These are phyloP conservation scores for Toxoplasma gondii DNA, from an alignment of 169 alveolate genomes.

Conservation along the genomic window DNA sequence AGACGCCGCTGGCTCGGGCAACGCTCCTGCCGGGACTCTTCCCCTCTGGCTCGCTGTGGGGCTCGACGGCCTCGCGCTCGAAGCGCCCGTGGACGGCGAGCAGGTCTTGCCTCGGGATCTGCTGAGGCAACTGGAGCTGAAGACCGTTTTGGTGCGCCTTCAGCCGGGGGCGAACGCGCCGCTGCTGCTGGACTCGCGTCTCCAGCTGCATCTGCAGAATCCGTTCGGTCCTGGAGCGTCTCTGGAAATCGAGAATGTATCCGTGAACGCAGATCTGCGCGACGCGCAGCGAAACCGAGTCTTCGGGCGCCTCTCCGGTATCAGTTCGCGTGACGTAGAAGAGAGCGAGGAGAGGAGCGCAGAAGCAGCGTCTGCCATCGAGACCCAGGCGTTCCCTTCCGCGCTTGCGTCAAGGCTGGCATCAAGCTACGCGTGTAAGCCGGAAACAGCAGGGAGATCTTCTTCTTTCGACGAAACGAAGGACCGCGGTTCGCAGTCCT, in stretches of 20 bases:
- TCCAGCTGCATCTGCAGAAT: background rate
- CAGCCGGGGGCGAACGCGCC: background rate
- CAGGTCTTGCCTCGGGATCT: background rate
- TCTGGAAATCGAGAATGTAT: background rate
- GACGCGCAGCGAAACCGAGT: background rate
- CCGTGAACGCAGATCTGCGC: background rate
- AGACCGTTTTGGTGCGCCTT: background rate
- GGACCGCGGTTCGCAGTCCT: background rate
- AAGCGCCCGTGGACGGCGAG: slow-evolving; percentile 23
- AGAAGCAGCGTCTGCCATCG: background rate
- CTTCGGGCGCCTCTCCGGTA: background rate
- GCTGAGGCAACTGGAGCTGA: background rate
- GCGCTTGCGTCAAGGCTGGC: background rate
- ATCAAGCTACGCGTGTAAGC: too few species aligned
- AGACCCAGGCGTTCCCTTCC: background rate
- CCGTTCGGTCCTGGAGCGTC: background rate
- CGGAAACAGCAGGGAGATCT: too few species aligned
- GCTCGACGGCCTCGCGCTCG: background rate
- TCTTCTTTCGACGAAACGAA: too few species aligned
- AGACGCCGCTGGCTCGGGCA: background rate
- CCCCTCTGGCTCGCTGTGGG: background rate
- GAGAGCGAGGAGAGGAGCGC: background rate
- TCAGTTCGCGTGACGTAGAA: background rate
- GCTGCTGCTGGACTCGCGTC: background rate
- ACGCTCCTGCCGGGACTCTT: background rate